Evolutionary conservation across 2,329 filamentous ascomycete genomes (phyloP).

Genomic region (Tolypocladium album): DNA sequence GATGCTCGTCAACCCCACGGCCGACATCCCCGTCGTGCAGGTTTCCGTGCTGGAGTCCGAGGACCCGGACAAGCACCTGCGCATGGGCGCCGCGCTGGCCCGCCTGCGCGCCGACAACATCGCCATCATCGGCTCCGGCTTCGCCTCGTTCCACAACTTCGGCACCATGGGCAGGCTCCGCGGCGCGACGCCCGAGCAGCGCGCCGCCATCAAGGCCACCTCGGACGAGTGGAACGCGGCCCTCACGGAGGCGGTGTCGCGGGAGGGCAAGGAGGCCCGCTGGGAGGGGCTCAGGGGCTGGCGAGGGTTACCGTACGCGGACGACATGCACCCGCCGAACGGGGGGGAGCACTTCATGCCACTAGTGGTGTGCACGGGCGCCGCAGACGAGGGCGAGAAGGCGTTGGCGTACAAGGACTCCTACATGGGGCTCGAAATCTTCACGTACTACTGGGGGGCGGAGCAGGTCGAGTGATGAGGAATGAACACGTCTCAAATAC

Average conservation of each 20-base stretch:
- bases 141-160: constrained; percentile 47
- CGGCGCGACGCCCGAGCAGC: constrained; percentile 8
- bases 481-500: too few relatives aligned
- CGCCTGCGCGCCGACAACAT: constrained; percentile 39
- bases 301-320: constrained; percentile 35
- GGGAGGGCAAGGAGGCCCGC: constrained; percentile 21
- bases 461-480: constrained; percentile 9
- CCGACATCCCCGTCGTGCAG: constrained; percentile 44
- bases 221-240: constrained; percentile 33
- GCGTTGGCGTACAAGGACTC: constrained; percentile 36
- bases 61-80: constrained; percentile 34
- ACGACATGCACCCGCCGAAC: constrained; percentile 41
- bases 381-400: constrained; percentile 31
- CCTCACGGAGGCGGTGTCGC: constrained; percentile 28
- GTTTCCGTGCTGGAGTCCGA: constrained; percentile 43
- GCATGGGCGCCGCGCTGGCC: constrained; percentile 41
- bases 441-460: constrained; percentile 44
- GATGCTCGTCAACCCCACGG: constrained; percentile 40
- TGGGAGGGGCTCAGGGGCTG: constrained; percentile 31
- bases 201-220: constrained; percentile 12
- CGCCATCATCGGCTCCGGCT: constrained; percentile 50
- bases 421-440: constrained; percentile 37
- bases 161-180: constrained; percentile 30
- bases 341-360: constrained; percentile 51
- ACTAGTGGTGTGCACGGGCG: constrained; percentile 44